Base-by-base conservation (phyloP, 345 rosid species). In the Lagerstroemia speciosa region DNA sequence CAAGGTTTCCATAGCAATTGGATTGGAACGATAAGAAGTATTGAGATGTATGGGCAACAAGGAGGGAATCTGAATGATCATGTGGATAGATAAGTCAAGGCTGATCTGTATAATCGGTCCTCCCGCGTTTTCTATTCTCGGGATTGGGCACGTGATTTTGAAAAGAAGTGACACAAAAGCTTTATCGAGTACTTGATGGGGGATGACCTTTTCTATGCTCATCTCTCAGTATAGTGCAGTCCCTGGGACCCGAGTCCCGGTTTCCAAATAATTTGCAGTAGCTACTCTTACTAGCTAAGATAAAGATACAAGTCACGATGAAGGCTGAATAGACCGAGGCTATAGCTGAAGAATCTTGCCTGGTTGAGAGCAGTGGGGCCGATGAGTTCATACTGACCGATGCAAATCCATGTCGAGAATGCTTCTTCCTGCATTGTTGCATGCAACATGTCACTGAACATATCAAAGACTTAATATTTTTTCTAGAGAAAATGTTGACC, bases 331-430 rank as follows among this genome's bases (percentile, higher is more conserved):
- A 74, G 46, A 66, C 41, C 11, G 85, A 68, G 43, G 80, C n/a
- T 53, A 67, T 40, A 30, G 69, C 48, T 0, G 82, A 66, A 48
- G 74, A 71, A 61, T 77, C 80, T 38, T 84, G 72, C 70, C 71
- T 83, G 67, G 69, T 69, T 67, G 41, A 45, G 5, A 72, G 65
- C 58, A 70, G 66, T 24, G 77, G 62, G n/a, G 72, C 40, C 63
- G 87, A 68, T 30, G 82, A 65, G 61, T 55, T 76, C 68, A 81
- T 37, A 48, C 78, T 78, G 62, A 82, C 55, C 11, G 96, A 82
- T 48, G 96, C 92, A 67, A 89, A 89, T 77, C 86, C 72, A 45
- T 87, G 85, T 70, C 72, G 67, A 41, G 96, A 78, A 53, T 77
- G 73, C 71, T 73, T 81, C 72, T 53, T 71, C 80, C 94, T 87